A percentile compares a stretch with the other conserved stretches of the same genome.
These are phyloP conservation scores for Bombardia bombarda DNA, from an alignment of 495 filamentous ascomycete genomes.

Conservation along the genomic window DNA sequence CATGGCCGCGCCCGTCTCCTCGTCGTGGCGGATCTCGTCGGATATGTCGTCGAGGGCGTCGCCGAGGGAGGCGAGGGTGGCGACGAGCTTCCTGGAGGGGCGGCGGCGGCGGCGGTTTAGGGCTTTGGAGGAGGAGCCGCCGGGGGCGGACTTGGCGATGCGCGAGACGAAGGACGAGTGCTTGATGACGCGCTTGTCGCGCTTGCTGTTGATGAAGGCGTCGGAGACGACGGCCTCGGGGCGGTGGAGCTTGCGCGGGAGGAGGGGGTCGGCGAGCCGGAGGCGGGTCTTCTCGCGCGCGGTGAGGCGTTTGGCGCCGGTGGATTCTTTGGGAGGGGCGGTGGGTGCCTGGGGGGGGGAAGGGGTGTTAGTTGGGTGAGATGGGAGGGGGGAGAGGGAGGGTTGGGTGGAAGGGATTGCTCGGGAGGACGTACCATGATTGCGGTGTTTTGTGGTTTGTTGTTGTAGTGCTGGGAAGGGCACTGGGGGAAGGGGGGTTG, in stretches of 20 bases:
- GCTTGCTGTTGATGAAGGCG: constrained; percentile 57
- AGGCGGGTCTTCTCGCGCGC: constrained; percentile 22
- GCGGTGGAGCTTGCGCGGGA: constrained; percentile 35
- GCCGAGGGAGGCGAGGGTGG: constrained; percentile 69
- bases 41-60: constrained; percentile 61
- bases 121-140: constrained; percentile 9
- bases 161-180: constrained; percentile 66
- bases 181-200: constrained; percentile 69
- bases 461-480: background rate
- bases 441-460: background rate
- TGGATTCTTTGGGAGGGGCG: constrained; percentile 7
- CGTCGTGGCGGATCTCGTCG: constrained; percentile 25
- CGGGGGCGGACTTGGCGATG: constrained; percentile 53
- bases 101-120: constrained; percentile 47
- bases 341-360: constrained; percentile 19
- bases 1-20: constrained; percentile 24
- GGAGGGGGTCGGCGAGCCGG: constrained; percentile 23
- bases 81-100: constrained; percentile 64
- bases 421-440: constrained; percentile 9
- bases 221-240: constrained; percentile 28
- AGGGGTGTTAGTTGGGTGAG: constrained; percentile 1
- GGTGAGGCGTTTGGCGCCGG: constrained; percentile 17
- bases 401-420: background rate
- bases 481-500: background rate
- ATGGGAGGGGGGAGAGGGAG: background rate